These are phyloP conservation scores for Venturia nashicola DNA, from an alignment of 2,329 filamentous ascomycete species.

Conservation along the genomic window DNA sequence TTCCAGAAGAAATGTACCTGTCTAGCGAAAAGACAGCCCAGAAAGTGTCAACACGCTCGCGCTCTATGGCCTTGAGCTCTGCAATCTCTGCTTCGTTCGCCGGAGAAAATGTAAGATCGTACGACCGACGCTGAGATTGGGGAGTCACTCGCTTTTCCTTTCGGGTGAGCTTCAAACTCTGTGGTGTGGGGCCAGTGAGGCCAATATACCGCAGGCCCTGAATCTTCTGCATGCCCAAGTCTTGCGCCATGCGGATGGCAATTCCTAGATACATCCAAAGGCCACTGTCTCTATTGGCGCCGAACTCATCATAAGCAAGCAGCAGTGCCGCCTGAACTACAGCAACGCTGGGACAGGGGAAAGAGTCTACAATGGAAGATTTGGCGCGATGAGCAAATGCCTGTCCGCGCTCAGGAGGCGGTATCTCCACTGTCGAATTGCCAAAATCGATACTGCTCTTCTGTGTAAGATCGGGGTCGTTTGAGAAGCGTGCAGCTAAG, in stretches of 20 bases:
- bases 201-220: slow-evolving; percentile 56
- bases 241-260: slow-evolving; percentile 70
- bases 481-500: slow-evolving; percentile 68
- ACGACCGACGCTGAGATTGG: not conserved
- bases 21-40: slow-evolving; percentile 87
- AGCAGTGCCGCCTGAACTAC: slow-evolving; percentile 75
- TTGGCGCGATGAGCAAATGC: slow-evolving; percentile 74
- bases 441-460: slow-evolving; percentile 25
- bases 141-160: not conserved
- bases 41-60: slow-evolving; percentile 75
- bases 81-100: slow-evolving; percentile 24
- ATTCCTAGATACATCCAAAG: slow-evolving; percentile 90
- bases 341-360: slow-evolving; percentile 69
- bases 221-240: slow-evolving; percentile 69
- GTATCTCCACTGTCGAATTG: slow-evolving; percentile 30
- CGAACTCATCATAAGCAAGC: slow-evolving; percentile 81
- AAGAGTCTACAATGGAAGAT: slow-evolving; percentile 69
- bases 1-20: slow-evolving; percentile 76
- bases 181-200: slow-evolving; percentile 42
- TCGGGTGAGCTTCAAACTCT: slow-evolving; percentile 32
- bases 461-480: slow-evolving; percentile 38
- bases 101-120: slow-evolving; percentile 22
- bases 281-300: slow-evolving; percentile 76
- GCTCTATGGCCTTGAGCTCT: slow-evolving; percentile 57
- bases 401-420: slow-evolving; percentile 56